Percentiles rank a stretch among this genome's conserved stretches.
These are phyloP conservation scores for Beta macrorhiza DNA, from an alignment of 179 eudicot genomes.

Conservation along the genomic window DNA sequence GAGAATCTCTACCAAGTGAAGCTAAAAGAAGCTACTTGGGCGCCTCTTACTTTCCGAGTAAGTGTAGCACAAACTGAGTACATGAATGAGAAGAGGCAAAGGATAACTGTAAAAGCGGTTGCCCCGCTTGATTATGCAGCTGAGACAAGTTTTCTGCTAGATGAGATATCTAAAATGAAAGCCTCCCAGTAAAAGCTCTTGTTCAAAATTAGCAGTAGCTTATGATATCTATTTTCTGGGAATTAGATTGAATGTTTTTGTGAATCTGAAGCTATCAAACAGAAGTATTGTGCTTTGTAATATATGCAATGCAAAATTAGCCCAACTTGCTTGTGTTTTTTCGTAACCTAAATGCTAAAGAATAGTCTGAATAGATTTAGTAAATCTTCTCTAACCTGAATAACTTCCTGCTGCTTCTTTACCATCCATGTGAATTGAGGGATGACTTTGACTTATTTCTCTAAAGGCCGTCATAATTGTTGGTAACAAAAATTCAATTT, in stretches of 20 bases:
- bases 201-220: constrained; percentile 1
- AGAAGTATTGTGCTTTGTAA: constrained; percentile 24
- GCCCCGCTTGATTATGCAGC: constrained; percentile 75
- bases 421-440: not conserved
- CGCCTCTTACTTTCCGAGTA: constrained; percentile 59
- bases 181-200: constrained; percentile 30
- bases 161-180: constrained; percentile 63
- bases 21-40: constrained; percentile 84
- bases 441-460: no score
- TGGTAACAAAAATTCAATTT: no score
- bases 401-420: not conserved
- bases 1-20: constrained; percentile 51
- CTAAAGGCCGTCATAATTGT: no score
- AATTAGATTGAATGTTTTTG: not conserved
- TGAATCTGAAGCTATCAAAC: constrained; percentile 5
- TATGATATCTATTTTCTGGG: not conserved
- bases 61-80: constrained; percentile 74
- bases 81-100: constrained; percentile 81
- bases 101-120: constrained; percentile 68
- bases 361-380: not conserved
- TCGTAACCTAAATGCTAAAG: not conserved
- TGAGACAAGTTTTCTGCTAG: constrained; percentile 69
- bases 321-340: not conserved
- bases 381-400: not conserved
- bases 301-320: constrained; percentile 20